phyloP scores from a whole-genome alignment of 495 filamentous ascomycete species.

The Penicillium chermesinum region DNA sequence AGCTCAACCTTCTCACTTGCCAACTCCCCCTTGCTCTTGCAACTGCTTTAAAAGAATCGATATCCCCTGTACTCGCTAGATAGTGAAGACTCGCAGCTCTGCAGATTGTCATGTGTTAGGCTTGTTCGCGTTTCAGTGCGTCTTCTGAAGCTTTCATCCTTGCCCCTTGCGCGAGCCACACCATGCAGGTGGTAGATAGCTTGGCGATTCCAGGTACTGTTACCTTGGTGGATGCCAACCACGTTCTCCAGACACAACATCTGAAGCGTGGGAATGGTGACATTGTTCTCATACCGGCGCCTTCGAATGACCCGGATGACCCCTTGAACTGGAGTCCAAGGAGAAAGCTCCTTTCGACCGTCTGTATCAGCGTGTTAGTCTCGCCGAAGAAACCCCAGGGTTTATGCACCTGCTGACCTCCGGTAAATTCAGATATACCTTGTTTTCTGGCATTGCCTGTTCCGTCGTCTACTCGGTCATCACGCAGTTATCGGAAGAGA shows the following conservation, averaged over 20 bases:
- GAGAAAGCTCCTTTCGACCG: constrained; percentile 50
- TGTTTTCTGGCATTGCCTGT: constrained; percentile 54
- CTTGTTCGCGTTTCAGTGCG: too few relatives aligned
- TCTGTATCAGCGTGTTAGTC: constrained; percentile 42
- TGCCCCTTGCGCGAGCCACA: not conserved
- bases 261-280: constrained; percentile 37
- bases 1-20: too few relatives aligned
- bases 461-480: constrained; percentile 60
- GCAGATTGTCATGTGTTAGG: not conserved
- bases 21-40: too few relatives aligned
- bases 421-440: constrained; percentile 44
- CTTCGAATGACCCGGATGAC: constrained; percentile 55
- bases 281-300: constrained; percentile 55
- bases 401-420: not conserved
- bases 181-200: constrained; percentile 34
- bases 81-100: too few relatives aligned
- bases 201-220: constrained; percentile 50
- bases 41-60: too few relatives aligned
- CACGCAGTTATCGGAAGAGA: constrained; percentile 51
- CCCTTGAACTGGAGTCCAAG: constrained; percentile 57
- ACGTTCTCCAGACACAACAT: constrained; percentile 42
- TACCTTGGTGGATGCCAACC: constrained; percentile 49
- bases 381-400: not conserved
- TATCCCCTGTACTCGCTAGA: too few relatives aligned
- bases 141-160: too few relatives aligned